Conservation (phyloP, 2,329 filamentous ascomycete species). For the Fusarium veterinarium region DNA sequence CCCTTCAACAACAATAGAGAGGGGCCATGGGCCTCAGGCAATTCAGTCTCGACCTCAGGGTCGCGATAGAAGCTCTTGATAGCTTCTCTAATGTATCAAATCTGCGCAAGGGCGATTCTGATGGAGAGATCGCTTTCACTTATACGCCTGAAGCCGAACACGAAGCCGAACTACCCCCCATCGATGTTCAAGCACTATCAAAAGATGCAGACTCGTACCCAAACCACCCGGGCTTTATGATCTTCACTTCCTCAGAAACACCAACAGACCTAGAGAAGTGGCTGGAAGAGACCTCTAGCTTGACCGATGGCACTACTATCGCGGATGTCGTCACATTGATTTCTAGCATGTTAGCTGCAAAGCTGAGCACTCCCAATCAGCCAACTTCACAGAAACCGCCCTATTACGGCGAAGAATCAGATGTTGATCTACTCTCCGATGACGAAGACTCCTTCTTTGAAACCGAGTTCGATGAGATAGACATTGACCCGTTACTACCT, state of each 20-base stretch:
- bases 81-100: slow-evolving; percentile 62
- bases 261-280: slow-evolving; percentile 57
- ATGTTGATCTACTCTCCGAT: slow-evolving; percentile 23
- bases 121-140: slow-evolving; percentile 76
- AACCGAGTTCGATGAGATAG: slow-evolving; percentile 30
- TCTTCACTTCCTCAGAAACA: slow-evolving; percentile 56
- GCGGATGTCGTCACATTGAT: slow-evolving; percentile 29
- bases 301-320: slow-evolving; percentile 48
- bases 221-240: slow-evolving; percentile 52
- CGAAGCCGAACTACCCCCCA: slow-evolving; percentile 40
- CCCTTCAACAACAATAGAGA: not conserved
- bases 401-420: not conserved
- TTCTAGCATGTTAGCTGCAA: slow-evolving; percentile 25
- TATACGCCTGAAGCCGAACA: slow-evolving; percentile 58
- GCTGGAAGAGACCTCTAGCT: slow-evolving; percentile 53
- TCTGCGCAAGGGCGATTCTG: slow-evolving; percentile 72
- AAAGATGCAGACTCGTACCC: slow-evolving; percentile 55
- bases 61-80: slow-evolving; percentile 49
- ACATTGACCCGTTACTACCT: slow-evolving; percentile 25
- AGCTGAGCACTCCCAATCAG: slow-evolving; percentile 3
- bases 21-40: slow-evolving; percentile 71
- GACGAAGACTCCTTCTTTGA: slow-evolving; percentile 21
- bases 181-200: slow-evolving; percentile 54
- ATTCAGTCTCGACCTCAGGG: slow-evolving; percentile 69
- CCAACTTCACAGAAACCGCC: not conserved